These are phyloP conservation scores for Linum trigynum DNA, from an alignment of 345 rosid genomes.

Conservation along the genomic window DNA sequence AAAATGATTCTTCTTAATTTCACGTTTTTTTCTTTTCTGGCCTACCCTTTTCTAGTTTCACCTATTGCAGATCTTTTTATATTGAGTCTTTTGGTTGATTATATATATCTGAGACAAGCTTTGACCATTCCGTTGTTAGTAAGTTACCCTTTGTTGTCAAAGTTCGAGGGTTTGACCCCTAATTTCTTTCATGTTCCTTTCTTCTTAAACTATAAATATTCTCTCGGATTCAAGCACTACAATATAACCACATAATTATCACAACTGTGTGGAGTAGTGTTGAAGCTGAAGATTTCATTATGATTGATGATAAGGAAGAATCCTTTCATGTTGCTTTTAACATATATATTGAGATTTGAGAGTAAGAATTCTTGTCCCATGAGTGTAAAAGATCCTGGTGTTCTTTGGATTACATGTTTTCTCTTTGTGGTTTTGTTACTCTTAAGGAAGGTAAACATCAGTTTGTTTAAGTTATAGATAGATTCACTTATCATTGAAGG, in stretches of 20 bases:
- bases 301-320: too few relatives aligned
- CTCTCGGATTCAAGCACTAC: too few relatives aligned
- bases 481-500: not conserved
- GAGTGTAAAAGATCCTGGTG: not conserved
- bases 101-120: slow-evolving; percentile 13
- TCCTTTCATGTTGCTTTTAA: too few relatives aligned
- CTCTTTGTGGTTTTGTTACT: not conserved
- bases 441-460: not conserved
- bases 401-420: not conserved
- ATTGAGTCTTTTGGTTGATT: slow-evolving; percentile 3
- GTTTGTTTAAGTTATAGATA: not conserved
- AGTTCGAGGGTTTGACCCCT: slow-evolving; percentile 58
- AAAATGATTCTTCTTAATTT: too few relatives aligned
- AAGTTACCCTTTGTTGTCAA: slow-evolving; percentile 52
- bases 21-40: too few relatives aligned
- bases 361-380: too few relatives aligned
- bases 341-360: too few relatives aligned
- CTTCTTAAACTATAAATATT: too few relatives aligned
- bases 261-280: too few relatives aligned
- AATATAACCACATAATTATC: too few relatives aligned
- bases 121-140: slow-evolving; percentile 46
- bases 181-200: slow-evolving; percentile 7
- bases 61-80: not conserved
- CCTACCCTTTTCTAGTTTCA: not conserved
- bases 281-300: too few relatives aligned